Conservation (phyloP, 2,329 filamentous ascomycete genomes). For the Arthrobotrys sphaeroides region DNA sequence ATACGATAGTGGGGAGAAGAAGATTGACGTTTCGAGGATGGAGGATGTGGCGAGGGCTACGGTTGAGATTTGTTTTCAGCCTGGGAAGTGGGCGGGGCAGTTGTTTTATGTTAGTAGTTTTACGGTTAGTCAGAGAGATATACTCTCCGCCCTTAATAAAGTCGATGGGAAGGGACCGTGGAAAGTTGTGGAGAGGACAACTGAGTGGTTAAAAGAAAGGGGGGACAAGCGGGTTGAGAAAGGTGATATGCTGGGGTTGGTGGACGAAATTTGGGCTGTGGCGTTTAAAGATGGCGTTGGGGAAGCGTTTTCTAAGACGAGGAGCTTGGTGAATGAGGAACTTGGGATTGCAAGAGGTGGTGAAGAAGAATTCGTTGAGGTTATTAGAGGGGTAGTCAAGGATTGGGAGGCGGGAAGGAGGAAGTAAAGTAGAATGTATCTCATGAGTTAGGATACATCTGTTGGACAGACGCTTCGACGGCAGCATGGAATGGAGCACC, state of each 20-base stretch:
- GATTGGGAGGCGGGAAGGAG: conserved; percentile 18
- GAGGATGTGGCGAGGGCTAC: conserved; percentile 17
- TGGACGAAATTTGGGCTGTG: conserved; percentile 32
- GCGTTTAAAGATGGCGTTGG: background rate
- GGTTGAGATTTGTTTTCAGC: conserved; percentile 15
- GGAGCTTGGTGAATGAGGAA: conserved; percentile 11
- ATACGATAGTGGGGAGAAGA: conserved; percentile 23
- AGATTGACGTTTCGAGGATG: conserved; percentile 10
- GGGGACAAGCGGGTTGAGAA: background rate
- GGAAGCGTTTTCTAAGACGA: conserved; percentile 13
- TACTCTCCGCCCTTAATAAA: conserved; percentile 1
- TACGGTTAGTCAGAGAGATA: conserved; percentile 18
- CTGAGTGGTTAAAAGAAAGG: conserved; percentile 3
- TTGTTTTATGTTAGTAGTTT: conserved; percentile 19
- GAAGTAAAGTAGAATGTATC: background rate
- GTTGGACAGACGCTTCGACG: background rate
- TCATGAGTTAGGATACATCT: too few relatives aligned
- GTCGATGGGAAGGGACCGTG: conserved; percentile 17
- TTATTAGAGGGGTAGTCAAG: background rate
- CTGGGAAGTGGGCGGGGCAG: background rate
- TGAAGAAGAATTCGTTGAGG: background rate
- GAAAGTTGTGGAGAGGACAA: background rate
- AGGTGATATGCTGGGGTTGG: conserved; percentile 10
- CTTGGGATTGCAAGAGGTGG: background rate
- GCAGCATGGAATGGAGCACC: background rate